Conservation (phyloP, 306 rosid genomes). For the Datisca glomerata region DNA sequence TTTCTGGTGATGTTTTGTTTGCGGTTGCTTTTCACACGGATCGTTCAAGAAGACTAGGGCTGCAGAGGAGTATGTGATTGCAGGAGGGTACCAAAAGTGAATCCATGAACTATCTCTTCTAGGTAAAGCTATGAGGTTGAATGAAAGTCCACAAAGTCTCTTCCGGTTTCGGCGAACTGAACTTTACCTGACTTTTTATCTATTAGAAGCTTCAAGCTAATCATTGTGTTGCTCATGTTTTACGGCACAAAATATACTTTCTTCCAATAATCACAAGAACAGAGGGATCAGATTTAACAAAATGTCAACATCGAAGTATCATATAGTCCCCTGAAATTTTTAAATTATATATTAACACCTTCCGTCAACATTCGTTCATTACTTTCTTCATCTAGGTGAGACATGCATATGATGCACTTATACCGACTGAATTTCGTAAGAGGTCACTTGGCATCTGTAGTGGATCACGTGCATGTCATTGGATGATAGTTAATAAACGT, state of each 20-base stretch:
- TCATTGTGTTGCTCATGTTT: background rate
- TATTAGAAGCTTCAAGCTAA: background rate
- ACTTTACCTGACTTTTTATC: background rate
- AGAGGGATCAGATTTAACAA: background rate
- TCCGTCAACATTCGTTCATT: background rate
- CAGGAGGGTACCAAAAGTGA: constrained; percentile 88
- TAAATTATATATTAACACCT: background rate
- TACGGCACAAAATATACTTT: background rate
- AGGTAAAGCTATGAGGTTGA: too few species aligned
- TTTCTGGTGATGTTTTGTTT: background rate
- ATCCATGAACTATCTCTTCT: too few species aligned
- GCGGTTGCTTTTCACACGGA: constrained; percentile 34
- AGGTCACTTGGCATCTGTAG: too few species aligned
- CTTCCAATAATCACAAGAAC: background rate
- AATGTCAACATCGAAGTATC: background rate
- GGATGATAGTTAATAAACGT: too few species aligned
- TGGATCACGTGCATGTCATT: too few species aligned
- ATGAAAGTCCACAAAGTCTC: background rate
- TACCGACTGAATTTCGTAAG: too few species aligned
- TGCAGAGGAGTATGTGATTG: constrained; percentile 41
- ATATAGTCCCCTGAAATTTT: too few species aligned
- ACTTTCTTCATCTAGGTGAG: background rate
- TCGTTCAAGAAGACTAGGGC: constrained; percentile 57
- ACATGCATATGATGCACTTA: too few species aligned
- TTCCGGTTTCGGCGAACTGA: background rate